phyloP scores from a whole-genome alignment of 441 rosid species.

The Croton setiger region DNA sequence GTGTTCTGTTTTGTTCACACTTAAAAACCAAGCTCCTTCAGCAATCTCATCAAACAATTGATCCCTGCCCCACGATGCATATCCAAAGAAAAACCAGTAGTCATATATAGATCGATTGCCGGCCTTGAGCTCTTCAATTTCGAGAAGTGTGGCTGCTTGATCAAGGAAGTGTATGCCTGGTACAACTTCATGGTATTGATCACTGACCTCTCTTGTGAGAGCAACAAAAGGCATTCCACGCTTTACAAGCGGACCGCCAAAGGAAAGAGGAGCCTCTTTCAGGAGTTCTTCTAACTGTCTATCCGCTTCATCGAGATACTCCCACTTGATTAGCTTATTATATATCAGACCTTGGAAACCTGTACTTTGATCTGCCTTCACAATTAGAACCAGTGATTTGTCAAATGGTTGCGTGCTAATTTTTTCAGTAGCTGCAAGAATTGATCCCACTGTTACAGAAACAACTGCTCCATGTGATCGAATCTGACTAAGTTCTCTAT shows the following conservation, averaged over 20 bases:
- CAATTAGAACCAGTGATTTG: conserved; percentile 62
- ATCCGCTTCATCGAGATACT: conserved; percentile 46
- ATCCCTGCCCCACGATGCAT: conserved; percentile 75
- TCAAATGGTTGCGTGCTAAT: conserved; percentile 51
- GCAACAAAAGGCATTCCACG: conserved; percentile 61
- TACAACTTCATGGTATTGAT: conserved; percentile 46
- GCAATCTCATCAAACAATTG: conserved; percentile 71
- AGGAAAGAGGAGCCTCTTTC: conserved; percentile 60
- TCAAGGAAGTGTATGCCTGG: conserved; percentile 74
- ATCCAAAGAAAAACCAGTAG: conserved; percentile 93
- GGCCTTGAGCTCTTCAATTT: conserved; percentile 47
- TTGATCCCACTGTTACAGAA: conserved; percentile 51
- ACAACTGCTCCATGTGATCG: conserved; percentile 32
- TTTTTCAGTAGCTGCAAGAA: conserved; percentile 68
- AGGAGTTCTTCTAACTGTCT: conserved; percentile 52
- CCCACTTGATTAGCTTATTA: conserved; percentile 80
- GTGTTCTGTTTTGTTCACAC: conserved; percentile 24
- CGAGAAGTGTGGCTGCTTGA: conserved; percentile 45
- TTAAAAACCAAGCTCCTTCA: conserved; percentile 68
- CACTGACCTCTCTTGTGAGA: conserved; percentile 42
- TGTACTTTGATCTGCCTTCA: conserved; percentile 45
- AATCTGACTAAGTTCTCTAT: conserved; percentile 21
- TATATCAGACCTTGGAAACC: conserved; percentile 83
- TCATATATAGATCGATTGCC: conserved; percentile 43
- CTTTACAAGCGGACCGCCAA: conserved; percentile 76